Evolutionary conservation across 179 eudicot species (phyloP), one percentile per base, ranked within the genome.

Genomic region (Heliamphora ciliata): DNA sequence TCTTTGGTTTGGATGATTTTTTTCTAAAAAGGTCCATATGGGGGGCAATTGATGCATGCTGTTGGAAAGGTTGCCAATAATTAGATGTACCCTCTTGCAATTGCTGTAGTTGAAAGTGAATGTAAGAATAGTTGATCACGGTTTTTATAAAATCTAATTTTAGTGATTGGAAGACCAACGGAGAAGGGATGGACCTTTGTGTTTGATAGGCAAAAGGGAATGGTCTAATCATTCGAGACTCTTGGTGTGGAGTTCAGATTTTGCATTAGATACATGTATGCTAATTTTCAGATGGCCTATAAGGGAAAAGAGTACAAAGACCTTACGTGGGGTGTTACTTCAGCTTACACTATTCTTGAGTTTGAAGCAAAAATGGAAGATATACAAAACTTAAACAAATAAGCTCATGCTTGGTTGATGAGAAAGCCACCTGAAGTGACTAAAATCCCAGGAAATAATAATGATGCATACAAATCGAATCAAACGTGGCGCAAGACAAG

Each of bases 51-150:
- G 0, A 74, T 74, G 8, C 60, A 74, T 74, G 79, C 18, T 1
- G 61, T 76, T 18, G 81, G 84, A 0, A 81, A 78, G 55, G 84
- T 83, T 61, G 84, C 51, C 3, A 81, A 83, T n/a, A 77, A 82
- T 17, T 72, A 80, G 0, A 82, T 85, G 83, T 85, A 76, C 24
- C 81, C 80, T 1, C 8, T 81, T 14, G 71, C 47, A 11, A 31
- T 31, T 8, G 47, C 4, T 67, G 4, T 31, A 1, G 13, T 24
- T 1, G 24, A 64, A 6, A 14, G 2, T 6, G 63, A 59, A 59
- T 6, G 14, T 11, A 59, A 59, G 15, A 11, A 59, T 11, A 59
- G 63, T 59, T 59, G 63, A 14, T 59, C 63, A 7, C 10, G 63
- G 63, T 59, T 59, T 0, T 7, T 59, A 14, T 6, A 59, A 4